These are phyloP conservation scores for Acanthamoeba rhysodes DNA, from an alignment of 208 protist genomes.

Conservation along the genomic window DNA sequence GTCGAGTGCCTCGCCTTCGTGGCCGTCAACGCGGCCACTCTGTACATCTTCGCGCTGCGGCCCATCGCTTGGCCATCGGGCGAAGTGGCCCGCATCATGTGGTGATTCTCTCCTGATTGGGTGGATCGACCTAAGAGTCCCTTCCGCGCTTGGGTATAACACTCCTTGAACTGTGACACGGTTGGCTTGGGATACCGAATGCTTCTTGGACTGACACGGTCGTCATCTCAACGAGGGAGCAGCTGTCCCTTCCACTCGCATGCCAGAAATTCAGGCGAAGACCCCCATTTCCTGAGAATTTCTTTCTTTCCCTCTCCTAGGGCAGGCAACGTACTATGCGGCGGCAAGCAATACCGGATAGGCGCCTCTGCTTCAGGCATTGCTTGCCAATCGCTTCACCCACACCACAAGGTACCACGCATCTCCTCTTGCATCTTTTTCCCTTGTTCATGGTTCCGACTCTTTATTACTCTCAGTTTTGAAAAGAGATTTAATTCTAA, in stretches of 20 bases:
- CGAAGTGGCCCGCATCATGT: constrained; percentile 46
- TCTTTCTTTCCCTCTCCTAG: not conserved
- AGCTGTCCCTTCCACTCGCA: no score
- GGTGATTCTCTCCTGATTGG: not conserved
- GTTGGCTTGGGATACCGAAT: no score
- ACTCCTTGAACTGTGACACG: no score
- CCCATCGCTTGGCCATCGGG: constrained; percentile 23
- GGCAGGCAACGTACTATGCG: not conserved
- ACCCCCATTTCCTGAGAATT: not conserved
- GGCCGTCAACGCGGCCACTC: constrained; percentile 23
- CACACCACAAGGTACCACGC: not conserved
- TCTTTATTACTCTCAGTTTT: not conserved
- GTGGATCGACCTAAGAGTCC: no score
- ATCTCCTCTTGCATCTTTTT: not conserved
- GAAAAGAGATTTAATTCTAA: not conserved
- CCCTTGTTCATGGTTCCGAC: no score
- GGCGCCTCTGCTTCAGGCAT: not conserved
- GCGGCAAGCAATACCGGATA: not conserved
- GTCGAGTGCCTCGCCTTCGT: not conserved
- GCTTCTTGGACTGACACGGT: no score
- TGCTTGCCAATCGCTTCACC: not conserved
- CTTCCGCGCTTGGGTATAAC: no score
- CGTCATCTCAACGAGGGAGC: no score
- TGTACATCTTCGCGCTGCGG: constrained; percentile 19
- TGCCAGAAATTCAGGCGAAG: not conserved